Conservation (phyloP, 2,329 filamentous ascomycete genomes). For the Cryphonectria nitschkei region DNA sequence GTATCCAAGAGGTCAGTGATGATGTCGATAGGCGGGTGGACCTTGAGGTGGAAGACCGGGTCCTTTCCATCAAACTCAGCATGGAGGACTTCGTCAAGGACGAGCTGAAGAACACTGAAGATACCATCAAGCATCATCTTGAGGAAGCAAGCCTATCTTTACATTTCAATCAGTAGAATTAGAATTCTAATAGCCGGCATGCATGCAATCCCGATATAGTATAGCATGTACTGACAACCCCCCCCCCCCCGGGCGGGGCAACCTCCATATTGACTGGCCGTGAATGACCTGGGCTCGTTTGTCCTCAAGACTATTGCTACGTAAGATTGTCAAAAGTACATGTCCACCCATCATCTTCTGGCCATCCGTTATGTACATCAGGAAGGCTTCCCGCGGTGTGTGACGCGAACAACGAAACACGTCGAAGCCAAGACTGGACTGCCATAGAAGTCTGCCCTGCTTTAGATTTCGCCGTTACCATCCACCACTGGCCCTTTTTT, state of each 20-base stretch:
- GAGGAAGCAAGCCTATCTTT: constrained; percentile 15
- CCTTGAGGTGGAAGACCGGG: constrained; percentile 13
- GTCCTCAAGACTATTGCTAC: background rate
- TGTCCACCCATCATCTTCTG: background rate
- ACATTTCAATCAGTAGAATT: constrained; percentile 11
- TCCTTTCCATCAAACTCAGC: constrained; percentile 9
- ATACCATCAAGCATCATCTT: constrained; percentile 13
- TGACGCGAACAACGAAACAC: background rate
- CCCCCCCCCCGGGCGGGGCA: background rate
- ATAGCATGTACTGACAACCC: background rate
- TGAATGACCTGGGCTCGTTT: background rate
- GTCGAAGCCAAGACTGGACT: background rate
- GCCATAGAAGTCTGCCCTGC: background rate
- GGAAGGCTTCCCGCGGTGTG: background rate
- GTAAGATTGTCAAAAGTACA: background rate
- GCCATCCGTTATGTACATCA: background rate
- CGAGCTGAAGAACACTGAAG: constrained; percentile 15
- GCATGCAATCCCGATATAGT: background rate
- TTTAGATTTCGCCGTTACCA: background rate
- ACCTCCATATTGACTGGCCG: background rate
- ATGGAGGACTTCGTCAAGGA: constrained; percentile 19
- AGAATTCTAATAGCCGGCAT: background rate
- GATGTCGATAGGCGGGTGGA: constrained; percentile 12
- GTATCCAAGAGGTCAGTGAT: constrained; percentile 15
- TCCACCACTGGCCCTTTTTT: too few species aligned